Conservation (phyloP, 2,329 filamentous ascomycete genomes). For the Colletotrichum noveboracense region DNA sequence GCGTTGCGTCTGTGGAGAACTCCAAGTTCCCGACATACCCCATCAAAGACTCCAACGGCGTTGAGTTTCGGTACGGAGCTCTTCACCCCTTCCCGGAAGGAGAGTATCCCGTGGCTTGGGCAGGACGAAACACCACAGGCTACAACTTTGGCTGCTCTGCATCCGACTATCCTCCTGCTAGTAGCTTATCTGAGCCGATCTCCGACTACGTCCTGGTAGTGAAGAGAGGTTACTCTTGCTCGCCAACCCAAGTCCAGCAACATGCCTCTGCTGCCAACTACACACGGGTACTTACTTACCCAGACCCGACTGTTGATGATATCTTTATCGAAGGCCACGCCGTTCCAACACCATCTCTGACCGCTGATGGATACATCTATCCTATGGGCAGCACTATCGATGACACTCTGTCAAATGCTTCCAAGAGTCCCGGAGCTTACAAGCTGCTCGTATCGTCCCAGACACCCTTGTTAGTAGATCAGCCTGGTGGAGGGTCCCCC, state of each 20-base stretch:
- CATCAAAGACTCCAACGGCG: neutral
- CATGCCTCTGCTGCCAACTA: slow-evolving; percentile 12
- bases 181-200: neutral
- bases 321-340: slow-evolving; percentile 15
- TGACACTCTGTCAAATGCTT: neutral
- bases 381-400: slow-evolving; percentile 5
- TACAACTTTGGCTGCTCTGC: slow-evolving; percentile 6
- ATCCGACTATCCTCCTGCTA: neutral
- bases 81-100: slow-evolving; percentile 5
- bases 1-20: slow-evolving; percentile 58
- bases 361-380: neutral
- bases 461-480: neutral
- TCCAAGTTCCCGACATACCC: slow-evolving; percentile 26
- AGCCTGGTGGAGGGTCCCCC: slow-evolving; percentile 1
- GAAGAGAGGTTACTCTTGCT: neutral
- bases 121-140: neutral
- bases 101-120: slow-evolving; percentile 3
- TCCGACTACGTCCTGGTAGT: neutral
- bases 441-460: neutral
- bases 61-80: slow-evolving; percentile 8
- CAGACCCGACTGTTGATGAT: slow-evolving; percentile 3
- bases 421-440: neutral
- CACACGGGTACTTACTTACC: slow-evolving; percentile 11
- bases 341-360: neutral
- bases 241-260: neutral